These are phyloP conservation scores for Cercospora zeina DNA, from an alignment of 2,329 filamentous ascomycete genomes.

Conservation along the genomic window DNA sequence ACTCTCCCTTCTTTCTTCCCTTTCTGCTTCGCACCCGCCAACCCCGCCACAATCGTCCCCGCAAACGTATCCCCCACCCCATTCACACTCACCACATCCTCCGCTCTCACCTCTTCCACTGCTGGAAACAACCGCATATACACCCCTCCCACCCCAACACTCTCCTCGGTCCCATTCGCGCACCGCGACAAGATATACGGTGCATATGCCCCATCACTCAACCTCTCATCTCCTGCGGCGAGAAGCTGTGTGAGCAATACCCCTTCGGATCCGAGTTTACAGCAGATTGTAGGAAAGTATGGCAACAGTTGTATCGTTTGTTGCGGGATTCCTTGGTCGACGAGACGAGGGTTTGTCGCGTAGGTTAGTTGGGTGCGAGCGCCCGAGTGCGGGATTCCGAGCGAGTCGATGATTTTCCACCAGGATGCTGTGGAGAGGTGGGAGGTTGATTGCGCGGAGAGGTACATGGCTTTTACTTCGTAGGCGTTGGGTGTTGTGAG, in stretches of 20 bases:
- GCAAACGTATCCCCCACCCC: constrained; percentile 92
- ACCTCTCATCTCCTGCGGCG: constrained; percentile 63
- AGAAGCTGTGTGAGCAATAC: constrained; percentile 75
- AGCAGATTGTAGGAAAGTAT: constrained; percentile 79
- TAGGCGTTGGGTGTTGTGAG: constrained; percentile 79
- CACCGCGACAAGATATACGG: constrained; percentile 69
- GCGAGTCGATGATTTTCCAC: constrained; percentile 76
- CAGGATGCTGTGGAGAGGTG: constrained; percentile 70
- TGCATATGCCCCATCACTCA: constrained; percentile 63
- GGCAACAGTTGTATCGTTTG: constrained; percentile 82
- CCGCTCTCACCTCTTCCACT: constrained; percentile 58
- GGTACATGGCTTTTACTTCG: constrained; percentile 79
- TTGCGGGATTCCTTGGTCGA: constrained; percentile 79
- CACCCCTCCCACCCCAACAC: constrained; percentile 66
- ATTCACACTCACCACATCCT: constrained; percentile 83
- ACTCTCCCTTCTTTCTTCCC: constrained; percentile 49
- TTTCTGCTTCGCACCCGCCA: constrained; percentile 54
- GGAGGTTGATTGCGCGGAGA: constrained; percentile 63
- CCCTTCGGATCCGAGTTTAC: constrained; percentile 76
- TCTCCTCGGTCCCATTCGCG: constrained; percentile 52
- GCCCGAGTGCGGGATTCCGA: constrained; percentile 69
- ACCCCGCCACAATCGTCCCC: constrained; percentile 76
- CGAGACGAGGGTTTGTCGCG: constrained; percentile 66
- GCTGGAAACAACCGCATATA: constrained; percentile 76
- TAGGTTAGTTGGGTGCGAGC: constrained; percentile 70